Base-by-base conservation (phyloP, 2,329 filamentous ascomycete species). In the Sporothrix pallida region DNA sequence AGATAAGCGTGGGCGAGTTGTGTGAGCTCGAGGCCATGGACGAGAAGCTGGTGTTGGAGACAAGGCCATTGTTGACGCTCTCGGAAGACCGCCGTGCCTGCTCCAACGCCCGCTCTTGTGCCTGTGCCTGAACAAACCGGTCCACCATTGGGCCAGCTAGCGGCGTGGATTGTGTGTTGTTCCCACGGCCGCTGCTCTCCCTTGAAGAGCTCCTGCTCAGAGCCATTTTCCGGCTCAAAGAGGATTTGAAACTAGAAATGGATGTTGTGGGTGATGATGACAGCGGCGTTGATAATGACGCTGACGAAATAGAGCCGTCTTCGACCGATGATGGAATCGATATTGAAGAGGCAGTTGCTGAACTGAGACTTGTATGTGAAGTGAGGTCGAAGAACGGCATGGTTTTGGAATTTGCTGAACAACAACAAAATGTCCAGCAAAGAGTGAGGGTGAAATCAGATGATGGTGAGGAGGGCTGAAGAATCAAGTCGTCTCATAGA, bases 1-100 rank as follows among this genome's bases (percentile, higher is more conserved):
- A 86, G 52, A 87, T 87, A 84, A 89, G 85, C 79, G 86, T 82
- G 72, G 89, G 88, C 4, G 89, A 91, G 74, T 83, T 83, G 77
- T 88, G 85, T 10, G 37, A 23, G 60, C 60, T 65, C 15, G 60
- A 65, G 20, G 37, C 10, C 37, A 65, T 46, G 17, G n/a, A 44
- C 37, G 72, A 31, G 31, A 70, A 17, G 48, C 72, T 73, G 46
- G 65, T 31, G 54, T 58, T 69, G 63, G 71, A 72, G 23, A 46
- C n/a, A 37, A 10, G 54, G 42, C 42, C 62, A 67, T 67, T 48
- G 62, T 17, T 67, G 62, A 44, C 62, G 37, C 12, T 48, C 42
- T 67, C 62, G 12, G 62, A 48, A 48, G 62, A 67, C 42, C 44
- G 62, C 62, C 62, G 54, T 23, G 54, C 20, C 69, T 62, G 54